Percentiles rank a stretch among this genome's conserved stretches.
Conservation (phyloP, 176 grass and related monocot genomes). For the Carex pumila region DNA sequence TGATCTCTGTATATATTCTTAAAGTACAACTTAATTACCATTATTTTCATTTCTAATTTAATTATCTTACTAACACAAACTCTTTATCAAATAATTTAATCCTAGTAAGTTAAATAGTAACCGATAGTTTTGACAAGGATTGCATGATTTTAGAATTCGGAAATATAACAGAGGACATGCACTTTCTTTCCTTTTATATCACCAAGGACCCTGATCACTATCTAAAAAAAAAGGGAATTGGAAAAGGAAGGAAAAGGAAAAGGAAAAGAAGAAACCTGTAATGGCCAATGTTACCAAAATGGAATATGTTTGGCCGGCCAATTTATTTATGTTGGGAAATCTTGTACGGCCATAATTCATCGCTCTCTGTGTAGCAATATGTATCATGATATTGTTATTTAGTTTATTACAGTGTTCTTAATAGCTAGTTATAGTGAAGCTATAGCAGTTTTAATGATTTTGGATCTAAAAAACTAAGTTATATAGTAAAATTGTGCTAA, state of each 20-base stretch:
- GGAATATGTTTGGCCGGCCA: constrained; percentile 21
- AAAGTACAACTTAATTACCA: too few species aligned
- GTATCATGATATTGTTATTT: not conserved
- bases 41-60: not conserved
- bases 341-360: not conserved
- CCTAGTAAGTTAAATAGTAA: not conserved
- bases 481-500: too few species aligned
- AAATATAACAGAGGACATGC: not conserved
- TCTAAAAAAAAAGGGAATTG: not conserved
- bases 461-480: too few species aligned
- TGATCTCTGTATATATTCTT: too few species aligned
- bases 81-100: too few species aligned
- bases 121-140: not conserved
- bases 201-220: constrained; percentile 6
- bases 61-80: not conserved
- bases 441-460: too few species aligned
- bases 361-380: not conserved
- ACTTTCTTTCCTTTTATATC: not conserved
- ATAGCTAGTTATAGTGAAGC: too few species aligned
- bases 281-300: constrained; percentile 21
- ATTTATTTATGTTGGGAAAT: not conserved
- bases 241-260: not conserved
- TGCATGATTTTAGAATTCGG: not conserved
- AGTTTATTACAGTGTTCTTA: not conserved
- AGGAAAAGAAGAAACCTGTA: constrained; percentile 6